Conservation (phyloP, 257 asterid genomes). For the Ehretia macrophylla region DNA sequence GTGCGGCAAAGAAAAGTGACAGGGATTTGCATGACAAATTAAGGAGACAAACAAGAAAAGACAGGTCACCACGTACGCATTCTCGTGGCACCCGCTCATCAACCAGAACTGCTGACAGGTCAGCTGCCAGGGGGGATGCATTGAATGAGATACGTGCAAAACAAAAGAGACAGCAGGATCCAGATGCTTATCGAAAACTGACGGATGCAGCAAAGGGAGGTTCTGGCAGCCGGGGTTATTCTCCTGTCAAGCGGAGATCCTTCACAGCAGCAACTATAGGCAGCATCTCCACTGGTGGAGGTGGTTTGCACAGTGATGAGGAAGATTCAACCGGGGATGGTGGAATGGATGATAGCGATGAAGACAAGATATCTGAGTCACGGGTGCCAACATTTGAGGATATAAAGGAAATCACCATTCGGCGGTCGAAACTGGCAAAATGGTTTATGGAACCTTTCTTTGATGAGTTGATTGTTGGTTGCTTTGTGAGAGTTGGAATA, state of each 20-base stretch:
- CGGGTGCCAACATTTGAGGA: slow-evolving; percentile 75
- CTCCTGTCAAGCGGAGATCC: slow-evolving; percentile 81
- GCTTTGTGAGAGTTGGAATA: slow-evolving; percentile 92
- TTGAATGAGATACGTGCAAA: slow-evolving; percentile 53
- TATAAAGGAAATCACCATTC: slow-evolving; percentile 76
- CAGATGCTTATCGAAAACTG: slow-evolving; percentile 31
- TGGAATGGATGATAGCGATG: slow-evolving; percentile 89
- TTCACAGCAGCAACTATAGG: slow-evolving; percentile 53
- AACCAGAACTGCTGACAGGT: slow-evolving; percentile 62
- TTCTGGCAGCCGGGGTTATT: slow-evolving; percentile 57
- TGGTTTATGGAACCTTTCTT: slow-evolving; percentile 99
- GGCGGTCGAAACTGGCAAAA: slow-evolving; percentile 82
- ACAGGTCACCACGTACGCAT: slow-evolving; percentile 64
- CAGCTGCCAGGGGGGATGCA: slow-evolving; percentile 80
- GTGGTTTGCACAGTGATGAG: slow-evolving; percentile 69
- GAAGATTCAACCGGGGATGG: slow-evolving; percentile 82
- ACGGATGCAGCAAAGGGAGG: slow-evolving; percentile 65
- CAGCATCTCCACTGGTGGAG: slow-evolving; percentile 71
- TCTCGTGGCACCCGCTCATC: slow-evolving; percentile 75
- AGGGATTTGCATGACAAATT: slow-evolving; percentile 67
- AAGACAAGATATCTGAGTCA: slow-evolving; percentile 72
- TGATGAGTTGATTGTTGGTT: slow-evolving; percentile 90
- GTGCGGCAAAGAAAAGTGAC: slow-evolving; percentile 86
- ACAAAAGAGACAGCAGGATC: slow-evolving; percentile 53
- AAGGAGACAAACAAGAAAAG: slow-evolving; percentile 40